Evolutionary conservation across 2,329 filamentous ascomycete genomes (phyloP), one percentile per base, ranked within the genome.

Genomic region (Fusarium sublunatum): DNA sequence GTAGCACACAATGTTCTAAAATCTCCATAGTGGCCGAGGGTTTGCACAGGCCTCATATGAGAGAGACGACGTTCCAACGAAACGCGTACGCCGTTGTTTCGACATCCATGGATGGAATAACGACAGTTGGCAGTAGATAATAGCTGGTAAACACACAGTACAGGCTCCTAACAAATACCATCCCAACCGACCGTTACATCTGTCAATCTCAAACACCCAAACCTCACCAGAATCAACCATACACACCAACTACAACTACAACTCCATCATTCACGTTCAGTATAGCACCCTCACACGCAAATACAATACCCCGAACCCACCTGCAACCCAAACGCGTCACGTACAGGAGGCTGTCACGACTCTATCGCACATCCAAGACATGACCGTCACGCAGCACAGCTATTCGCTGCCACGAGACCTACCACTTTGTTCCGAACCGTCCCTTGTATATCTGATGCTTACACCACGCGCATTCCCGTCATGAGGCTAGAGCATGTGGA

Each of bases 381-480:
- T 52, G 28, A 31, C 58, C 39, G 56, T 70, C 68, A 71, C 68
- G 68, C 64, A 68, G 49, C 55, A 57, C 60, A 50, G 48, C 29
- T 53, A 64, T 46, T 56, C 57, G 47, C 58, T 56, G 36, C 68
- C 66, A 70, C 68, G 66, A 68, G 68, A 69, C 68, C 66, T 56
- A 47, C 26, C 36, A 43, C 49, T 64, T 53, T 54, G 36, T 60
- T 63, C 67, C 53, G 56, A 51, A 48, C 50, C 52, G 48, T 53
- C 58, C 46, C 45, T 50, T 62, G 48, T 36, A 55, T 48, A 54
- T 36, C 44, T 47, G 51, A 53, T 58, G 32, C 53, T 64, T 65
- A 45, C 61, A 62, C 52, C 67, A 62, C 57, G 49, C 65, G 53
- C 53, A 67, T 64, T 55, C 56, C 64, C 51, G 38, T 65, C 61